These are phyloP conservation scores for Claviceps africana DNA, from an alignment of 2,329 filamentous ascomycete species.

Conservation along the genomic window DNA sequence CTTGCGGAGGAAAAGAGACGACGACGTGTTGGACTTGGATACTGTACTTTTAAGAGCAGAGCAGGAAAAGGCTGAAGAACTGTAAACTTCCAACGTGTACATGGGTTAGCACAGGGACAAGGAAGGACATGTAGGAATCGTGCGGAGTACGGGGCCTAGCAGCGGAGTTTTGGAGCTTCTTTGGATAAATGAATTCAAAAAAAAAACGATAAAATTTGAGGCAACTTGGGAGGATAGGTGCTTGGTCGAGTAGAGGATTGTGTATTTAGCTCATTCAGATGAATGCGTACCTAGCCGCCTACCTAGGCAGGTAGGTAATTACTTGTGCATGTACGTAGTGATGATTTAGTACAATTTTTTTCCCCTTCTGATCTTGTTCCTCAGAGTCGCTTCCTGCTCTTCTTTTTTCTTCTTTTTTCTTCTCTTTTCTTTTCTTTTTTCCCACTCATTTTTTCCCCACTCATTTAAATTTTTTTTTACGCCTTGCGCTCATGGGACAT, in stretches of 20 bases:
- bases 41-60: slow-evolving; percentile 13
- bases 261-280: too few relatives aligned
- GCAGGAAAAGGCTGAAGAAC: slow-evolving; percentile 1
- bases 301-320: too few relatives aligned
- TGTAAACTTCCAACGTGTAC: slow-evolving; percentile 10
- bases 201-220: neutral
- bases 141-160: slow-evolving; percentile 5
- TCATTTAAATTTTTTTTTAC: neutral
- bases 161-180: slow-evolving; percentile 5
- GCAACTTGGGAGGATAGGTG: neutral
- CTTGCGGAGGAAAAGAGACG: neutral
- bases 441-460: neutral
- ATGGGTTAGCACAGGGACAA: slow-evolving; percentile 7
- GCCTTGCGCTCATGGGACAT: too few relatives aligned
- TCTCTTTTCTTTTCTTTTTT: neutral
- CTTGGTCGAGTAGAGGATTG: neutral
- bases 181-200: slow-evolving; percentile 4
- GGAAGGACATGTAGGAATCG: neutral
- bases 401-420: too few relatives aligned
- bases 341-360: neutral
- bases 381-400: too few relatives aligned
- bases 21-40: slow-evolving; percentile 10
- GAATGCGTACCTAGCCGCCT: too few relatives aligned
- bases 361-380: too few relatives aligned
- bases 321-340: neutral